Conservation (phyloP, 805 yeast species). For the Tetrapisispora pingtungensis region DNA sequence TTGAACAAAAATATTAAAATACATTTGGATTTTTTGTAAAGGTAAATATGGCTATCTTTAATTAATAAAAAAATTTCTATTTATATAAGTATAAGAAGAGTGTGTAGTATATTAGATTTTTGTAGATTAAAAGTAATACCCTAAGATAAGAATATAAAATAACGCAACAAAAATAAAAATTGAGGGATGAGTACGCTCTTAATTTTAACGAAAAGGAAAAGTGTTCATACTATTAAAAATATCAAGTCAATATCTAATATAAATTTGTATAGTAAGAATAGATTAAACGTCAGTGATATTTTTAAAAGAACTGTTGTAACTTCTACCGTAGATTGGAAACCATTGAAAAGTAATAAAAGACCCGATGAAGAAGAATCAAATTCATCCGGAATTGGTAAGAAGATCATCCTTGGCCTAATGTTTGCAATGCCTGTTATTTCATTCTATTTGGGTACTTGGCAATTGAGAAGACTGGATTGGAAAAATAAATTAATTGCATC, state of each 20-base stretch:
- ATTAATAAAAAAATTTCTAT: too few relatives aligned
- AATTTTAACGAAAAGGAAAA: not conserved
- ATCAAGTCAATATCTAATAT: not conserved
- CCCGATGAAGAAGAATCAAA: slow-evolving; percentile 34
- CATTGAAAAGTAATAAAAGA: slow-evolving; percentile 42
- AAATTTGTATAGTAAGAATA: not conserved
- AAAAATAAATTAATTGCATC: slow-evolving; percentile 71
- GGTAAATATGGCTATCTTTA: too few relatives aligned
- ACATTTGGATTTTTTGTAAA: too few relatives aligned
- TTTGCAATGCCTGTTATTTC: slow-evolving; percentile 78
- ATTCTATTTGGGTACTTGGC: slow-evolving; percentile 89
- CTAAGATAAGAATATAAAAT: too few relatives aligned
- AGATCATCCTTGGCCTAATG: slow-evolving; percentile 31
- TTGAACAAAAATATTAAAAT: too few relatives aligned
- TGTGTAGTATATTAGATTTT: too few relatives aligned
- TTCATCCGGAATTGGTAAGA: slow-evolving; percentile 19
- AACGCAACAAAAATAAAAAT: not conserved
- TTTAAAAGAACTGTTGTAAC: slow-evolving; percentile 38
- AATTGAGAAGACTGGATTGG: slow-evolving; percentile 76
- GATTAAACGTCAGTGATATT: not conserved
- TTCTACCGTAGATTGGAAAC: slow-evolving; percentile 77
- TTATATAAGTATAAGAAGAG: too few relatives aligned
- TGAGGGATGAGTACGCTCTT: not conserved
- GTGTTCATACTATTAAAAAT: not conserved
- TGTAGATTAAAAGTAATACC: too few relatives aligned